Conservation (phyloP, 768 basidiomycete genomes). For the Strobilomyces confusus region DNA sequence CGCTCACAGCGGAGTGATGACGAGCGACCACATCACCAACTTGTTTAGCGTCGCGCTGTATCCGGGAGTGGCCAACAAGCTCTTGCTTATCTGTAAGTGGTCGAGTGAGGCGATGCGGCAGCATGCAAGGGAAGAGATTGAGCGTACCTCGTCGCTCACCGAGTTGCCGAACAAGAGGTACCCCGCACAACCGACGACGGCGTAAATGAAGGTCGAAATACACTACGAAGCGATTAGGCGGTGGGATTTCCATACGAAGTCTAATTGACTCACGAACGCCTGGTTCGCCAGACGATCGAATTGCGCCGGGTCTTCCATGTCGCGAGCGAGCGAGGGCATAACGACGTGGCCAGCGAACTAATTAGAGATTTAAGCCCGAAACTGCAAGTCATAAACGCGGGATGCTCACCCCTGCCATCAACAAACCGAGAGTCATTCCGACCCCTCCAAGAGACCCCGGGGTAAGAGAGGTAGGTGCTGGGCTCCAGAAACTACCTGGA, state of each 20-base stretch:
- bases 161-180: constrained; percentile 89
- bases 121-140: not conserved
- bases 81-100: constrained; percentile 69
- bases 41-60: constrained; percentile 71
- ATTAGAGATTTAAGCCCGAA: not conserved
- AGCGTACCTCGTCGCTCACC: constrained; percentile 75
- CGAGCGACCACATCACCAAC: constrained; percentile 82
- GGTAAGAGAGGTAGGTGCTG: constrained; percentile 62
- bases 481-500: constrained; percentile 82
- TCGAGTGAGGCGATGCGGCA: not conserved
- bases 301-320: constrained; percentile 79
- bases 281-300: constrained; percentile 82
- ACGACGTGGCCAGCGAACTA: constrained; percentile 91
- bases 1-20: constrained; percentile 65
- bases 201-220: constrained; percentile 60
- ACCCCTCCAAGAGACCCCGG: constrained; percentile 53
- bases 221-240: constrained; percentile 33
- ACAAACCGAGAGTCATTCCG: constrained; percentile 80
- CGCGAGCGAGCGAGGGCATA: constrained; percentile 85
- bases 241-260: not conserved
- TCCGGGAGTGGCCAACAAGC: constrained; percentile 67
- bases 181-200: constrained; percentile 72
- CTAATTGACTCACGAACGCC: constrained; percentile 66
- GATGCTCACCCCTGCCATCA: constrained; percentile 83
- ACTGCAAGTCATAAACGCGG: not conserved